Conservation (phyloP, 1,284 basidiomycete species). For the Apiotrichum veenhuisii region DNA sequence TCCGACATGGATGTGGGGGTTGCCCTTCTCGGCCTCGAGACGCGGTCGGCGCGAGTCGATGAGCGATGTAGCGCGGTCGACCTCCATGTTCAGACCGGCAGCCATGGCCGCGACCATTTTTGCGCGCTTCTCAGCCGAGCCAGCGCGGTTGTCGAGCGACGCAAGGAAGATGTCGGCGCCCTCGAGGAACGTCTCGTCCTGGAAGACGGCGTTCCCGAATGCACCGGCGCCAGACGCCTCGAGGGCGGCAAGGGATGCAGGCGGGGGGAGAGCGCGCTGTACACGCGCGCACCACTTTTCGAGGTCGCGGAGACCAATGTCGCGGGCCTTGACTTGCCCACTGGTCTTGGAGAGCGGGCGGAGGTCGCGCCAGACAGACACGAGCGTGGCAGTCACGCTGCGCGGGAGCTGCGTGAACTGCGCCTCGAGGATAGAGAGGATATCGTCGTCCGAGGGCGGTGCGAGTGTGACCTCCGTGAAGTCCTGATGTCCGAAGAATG, state of each 20-base stretch:
- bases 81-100: slow-evolving; percentile 62
- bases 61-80: slow-evolving; percentile 59
- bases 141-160: slow-evolving; percentile 56
- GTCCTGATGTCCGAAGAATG: slow-evolving; percentile 77
- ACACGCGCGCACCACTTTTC: slow-evolving; percentile 82
- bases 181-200: slow-evolving; percentile 88
- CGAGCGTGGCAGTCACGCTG: slow-evolving; percentile 41
- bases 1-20: slow-evolving; percentile 35
- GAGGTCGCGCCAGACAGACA: slow-evolving; percentile 42
- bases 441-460: slow-evolving; percentile 63
- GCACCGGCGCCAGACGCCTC: slow-evolving; percentile 49
- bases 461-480: slow-evolving; percentile 67
- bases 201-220: slow-evolving; percentile 70
- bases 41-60: slow-evolving; percentile 62
- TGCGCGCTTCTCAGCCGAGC: slow-evolving; percentile 30
- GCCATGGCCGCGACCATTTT: slow-evolving; percentile 55
- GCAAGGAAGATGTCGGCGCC: slow-evolving; percentile 92
- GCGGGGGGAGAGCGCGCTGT: slow-evolving; percentile 58
- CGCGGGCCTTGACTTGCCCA: slow-evolving; percentile 46
- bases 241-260: slow-evolving; percentile 24
- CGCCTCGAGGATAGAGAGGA: slow-evolving; percentile 63
- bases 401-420: slow-evolving; percentile 63
- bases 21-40: slow-evolving; percentile 64
- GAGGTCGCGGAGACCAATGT: slow-evolving; percentile 76
- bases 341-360: slow-evolving; percentile 41